A percentile compares a stretch with the other conserved stretches of the same genome.
Evolutionary conservation across 495 filamentous ascomycete genomes (phyloP).

Genomic region (Hypoxylon trugodes): DNA sequence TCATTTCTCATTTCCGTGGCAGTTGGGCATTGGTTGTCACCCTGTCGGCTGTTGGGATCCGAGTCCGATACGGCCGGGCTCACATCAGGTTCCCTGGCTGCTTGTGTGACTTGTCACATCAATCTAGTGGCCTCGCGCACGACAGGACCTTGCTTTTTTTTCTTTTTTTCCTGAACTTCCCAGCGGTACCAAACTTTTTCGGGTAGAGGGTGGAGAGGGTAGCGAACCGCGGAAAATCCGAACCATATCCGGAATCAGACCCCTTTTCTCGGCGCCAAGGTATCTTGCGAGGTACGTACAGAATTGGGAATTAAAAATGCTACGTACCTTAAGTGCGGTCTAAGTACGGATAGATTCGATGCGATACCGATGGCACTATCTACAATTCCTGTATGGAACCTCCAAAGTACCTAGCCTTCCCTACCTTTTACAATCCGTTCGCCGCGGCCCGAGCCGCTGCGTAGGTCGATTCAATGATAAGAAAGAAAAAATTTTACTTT

Average conservation of each 20-base stretch:
- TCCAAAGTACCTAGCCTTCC: too few species aligned
- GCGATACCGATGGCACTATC: conserved; percentile 13
- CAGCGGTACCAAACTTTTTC: conserved; percentile 34
- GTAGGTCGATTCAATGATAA: background rate
- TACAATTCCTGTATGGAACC: too few species aligned
- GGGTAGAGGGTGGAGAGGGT: conserved; percentile 14
- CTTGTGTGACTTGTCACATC: conserved; percentile 35
- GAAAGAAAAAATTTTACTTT: conserved; percentile 5
- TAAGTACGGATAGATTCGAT: background rate
- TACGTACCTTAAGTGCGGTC: background rate
- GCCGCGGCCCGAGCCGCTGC: conserved; percentile 30
- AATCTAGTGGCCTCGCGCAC: conserved; percentile 35
- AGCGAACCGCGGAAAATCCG: conserved; percentile 35
- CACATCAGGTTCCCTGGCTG: conserved; percentile 19
- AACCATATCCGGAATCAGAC: conserved; percentile 19
- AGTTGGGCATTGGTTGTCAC: conserved; percentile 37
- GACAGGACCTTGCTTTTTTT: conserved; percentile 28
- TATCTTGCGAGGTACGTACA: conserved; percentile 13
- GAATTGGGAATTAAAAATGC: conserved; percentile 12
- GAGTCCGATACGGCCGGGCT: conserved; percentile 29
- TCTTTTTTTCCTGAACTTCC: too few species aligned
- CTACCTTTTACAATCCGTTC: conserved; percentile 6
- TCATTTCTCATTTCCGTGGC: conserved; percentile 43
- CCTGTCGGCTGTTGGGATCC: conserved; percentile 32
- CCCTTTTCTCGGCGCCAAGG: conserved; percentile 35